phyloP scores from a whole-genome alignment of 495 filamentous ascomycete species.

The Penicillium dipodomyicola region DNA sequence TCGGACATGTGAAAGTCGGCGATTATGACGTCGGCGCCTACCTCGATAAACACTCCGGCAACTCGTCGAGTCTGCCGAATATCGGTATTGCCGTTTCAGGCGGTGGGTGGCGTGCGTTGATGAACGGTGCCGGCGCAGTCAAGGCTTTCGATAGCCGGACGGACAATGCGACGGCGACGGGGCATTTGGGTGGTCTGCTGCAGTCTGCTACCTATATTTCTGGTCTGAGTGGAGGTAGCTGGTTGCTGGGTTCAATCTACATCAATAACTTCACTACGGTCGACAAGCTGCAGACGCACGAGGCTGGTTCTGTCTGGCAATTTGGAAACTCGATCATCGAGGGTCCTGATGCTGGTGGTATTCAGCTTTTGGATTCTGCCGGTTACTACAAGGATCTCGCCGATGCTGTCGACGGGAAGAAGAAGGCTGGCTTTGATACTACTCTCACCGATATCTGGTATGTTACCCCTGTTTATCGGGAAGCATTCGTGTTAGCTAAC shows the following conservation, averaged over 20 bases:
- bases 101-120: conserved; percentile 79
- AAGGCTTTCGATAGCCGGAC: conserved; percentile 83
- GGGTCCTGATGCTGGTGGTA: conserved; percentile 54
- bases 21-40: conserved; percentile 74
- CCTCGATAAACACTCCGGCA: conserved; percentile 55
- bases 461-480: not conserved
- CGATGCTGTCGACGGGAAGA: conserved; percentile 62
- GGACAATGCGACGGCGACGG: conserved; percentile 57
- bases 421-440: conserved; percentile 66
- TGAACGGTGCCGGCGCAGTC: conserved; percentile 85
- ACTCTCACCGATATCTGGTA: conserved; percentile 88
- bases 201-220: conserved; percentile 83
- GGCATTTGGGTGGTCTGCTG: conserved; percentile 79
- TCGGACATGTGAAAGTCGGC: conserved; percentile 67
- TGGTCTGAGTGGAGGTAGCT: conserved; percentile 82
- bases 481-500: conserved; percentile 22
- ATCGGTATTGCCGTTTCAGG: conserved; percentile 60
- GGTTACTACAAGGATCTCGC: conserved; percentile 67
- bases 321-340: conserved; percentile 75
- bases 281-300: conserved; percentile 47
- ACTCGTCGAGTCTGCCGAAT: conserved; percentile 59
- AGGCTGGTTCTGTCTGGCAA: conserved; percentile 61
- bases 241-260: conserved; percentile 83
- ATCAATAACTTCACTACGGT: conserved; percentile 88
- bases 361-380: conserved; percentile 51